These are phyloP conservation scores for Paramecium primaurelia DNA, from an alignment of 73 alveolate species.

Conservation along the genomic window DNA sequence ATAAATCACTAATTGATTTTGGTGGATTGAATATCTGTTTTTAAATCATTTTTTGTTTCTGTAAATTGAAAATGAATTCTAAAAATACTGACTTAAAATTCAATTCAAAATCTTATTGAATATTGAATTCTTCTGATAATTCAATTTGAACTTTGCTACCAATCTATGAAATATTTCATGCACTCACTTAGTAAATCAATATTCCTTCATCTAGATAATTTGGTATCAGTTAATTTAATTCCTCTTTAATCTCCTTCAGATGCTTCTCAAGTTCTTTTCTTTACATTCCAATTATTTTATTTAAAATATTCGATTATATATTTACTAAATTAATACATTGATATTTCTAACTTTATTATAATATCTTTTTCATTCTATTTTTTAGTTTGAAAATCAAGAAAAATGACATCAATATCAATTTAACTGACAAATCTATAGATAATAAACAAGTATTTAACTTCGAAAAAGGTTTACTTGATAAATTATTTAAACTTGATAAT, in stretches of 20 bases:
- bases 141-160: background rate
- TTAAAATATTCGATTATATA: background rate
- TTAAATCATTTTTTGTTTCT: background rate
- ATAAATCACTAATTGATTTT: background rate
- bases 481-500: too few species aligned
- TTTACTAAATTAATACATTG: background rate
- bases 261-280: background rate
- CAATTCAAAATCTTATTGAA: background rate
- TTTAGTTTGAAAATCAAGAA: background rate
- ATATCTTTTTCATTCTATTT: background rate
- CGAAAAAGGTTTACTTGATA: too few species aligned
- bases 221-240: background rate
- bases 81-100: background rate
- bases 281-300: background rate
- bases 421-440: too few species aligned
- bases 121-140: background rate
- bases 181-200: background rate
- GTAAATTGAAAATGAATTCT: background rate
- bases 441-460: too few species aligned
- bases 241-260: background rate
- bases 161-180: background rate
- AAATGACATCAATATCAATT: too few species aligned
- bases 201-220: background rate
- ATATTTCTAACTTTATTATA: background rate
- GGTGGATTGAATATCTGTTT: background rate